Evolutionary conservation across 768 basidiomycete species (phyloP), one percentile per base, ranked within the genome.

Genomic region (Daedalea quercina): DNA sequence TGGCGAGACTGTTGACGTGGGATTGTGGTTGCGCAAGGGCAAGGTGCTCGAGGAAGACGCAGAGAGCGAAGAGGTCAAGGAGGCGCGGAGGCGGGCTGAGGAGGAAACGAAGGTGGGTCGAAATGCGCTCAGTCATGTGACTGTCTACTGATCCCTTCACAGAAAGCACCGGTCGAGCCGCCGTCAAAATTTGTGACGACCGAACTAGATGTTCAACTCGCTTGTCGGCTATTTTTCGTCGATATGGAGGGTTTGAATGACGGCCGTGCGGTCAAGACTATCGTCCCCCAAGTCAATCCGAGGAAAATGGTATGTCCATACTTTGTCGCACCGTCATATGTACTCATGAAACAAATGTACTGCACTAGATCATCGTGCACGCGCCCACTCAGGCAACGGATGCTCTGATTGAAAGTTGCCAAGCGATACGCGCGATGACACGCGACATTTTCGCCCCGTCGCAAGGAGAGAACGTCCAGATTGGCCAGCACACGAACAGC

Each of bases 241-340:
- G 95, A 99, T 63, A 84, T 98, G 81, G 96, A 98, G 63, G 96
- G 96, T 26, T 71, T 95, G 50, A 94, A 94, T 61, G 96, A 99
- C 61, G 95, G 95, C 1, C 89, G 95, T 55, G 94, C 96, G 0
- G 85, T 96, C 55, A 97, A 97, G 69, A 94, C 90, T 0, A 96
- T 99, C 57, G 85, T 98, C 3, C 91, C 95, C 2, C 91, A 96
- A 73, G 84, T 99, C 55, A 94, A 95, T 63, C 96, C 96, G 26
- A 79, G 96, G 19, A 94, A 94, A 75, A 84, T 98, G 82, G 95
- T 94, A 51, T 43, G 75, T 70, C 1, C 22, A 3, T 23, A 24
- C 17, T 19, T 15, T 17, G 6, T 8, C 7, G 4, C 7, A 22
- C 24, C 6, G 44, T 23, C 24, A 25, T 20, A 23, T 15, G 17